These are phyloP conservation scores for Colletotrichum noveboracense DNA, from an alignment of 2,329 filamentous ascomycete species.

Conservation along the genomic window DNA sequence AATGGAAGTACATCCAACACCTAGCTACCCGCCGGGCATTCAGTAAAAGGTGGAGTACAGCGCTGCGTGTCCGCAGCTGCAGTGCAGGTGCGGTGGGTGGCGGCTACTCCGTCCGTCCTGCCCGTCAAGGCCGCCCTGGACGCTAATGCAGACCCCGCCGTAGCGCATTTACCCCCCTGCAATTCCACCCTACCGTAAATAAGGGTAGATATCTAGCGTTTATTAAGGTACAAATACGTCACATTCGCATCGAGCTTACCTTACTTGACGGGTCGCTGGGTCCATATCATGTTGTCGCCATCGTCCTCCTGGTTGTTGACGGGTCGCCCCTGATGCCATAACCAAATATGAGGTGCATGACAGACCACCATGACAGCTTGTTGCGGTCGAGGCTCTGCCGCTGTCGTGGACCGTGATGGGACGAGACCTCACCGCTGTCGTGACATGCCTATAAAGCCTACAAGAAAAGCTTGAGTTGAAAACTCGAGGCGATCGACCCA, in stretches of 20 bases:
- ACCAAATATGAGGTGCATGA: background rate
- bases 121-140: background rate
- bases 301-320: background rate
- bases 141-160: conserved; percentile 10
- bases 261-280: background rate
- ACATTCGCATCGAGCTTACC: background rate
- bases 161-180: background rate
- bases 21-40: background rate
- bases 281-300: background rate
- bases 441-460: background rate
- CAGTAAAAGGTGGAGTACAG: background rate
- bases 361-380: background rate
- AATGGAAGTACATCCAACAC: background rate
- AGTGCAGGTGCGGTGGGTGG: conserved; percentile 1
- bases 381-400: background rate
- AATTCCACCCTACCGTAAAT: conserved; percentile 10
- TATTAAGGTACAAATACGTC: conserved; percentile 3
- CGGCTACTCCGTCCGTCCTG: conserved; percentile 10
- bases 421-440: background rate
- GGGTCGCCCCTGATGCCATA: background rate
- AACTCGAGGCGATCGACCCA: background rate
- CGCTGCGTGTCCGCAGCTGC: background rate
- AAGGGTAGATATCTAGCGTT: background rate
- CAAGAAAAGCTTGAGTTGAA: background rate
- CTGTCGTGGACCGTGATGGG: background rate